phyloP scores from a whole-genome alignment of 345 rosid genomes.

The Syzygium aromaticum region DNA sequence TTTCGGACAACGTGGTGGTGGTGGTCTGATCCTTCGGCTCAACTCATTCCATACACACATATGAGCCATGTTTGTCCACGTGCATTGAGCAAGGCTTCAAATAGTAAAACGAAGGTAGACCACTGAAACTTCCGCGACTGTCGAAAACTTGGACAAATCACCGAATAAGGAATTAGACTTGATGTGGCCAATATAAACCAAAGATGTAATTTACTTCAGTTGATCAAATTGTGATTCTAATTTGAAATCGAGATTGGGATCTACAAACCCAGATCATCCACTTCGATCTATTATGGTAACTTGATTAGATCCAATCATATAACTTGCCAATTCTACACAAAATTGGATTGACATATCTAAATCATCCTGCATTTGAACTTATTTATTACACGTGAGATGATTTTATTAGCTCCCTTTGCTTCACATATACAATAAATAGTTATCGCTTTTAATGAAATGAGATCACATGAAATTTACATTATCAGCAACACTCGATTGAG shows the following conservation, averaged over 20 bases:
- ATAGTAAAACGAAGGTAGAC: not conserved
- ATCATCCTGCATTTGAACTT: not conserved
- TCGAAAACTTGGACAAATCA: not conserved
- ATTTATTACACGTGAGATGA: not conserved
- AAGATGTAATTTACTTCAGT: not conserved
- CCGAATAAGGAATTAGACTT: not conserved
- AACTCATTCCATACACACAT: not conserved
- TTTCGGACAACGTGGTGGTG: not conserved
- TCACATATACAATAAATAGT: not conserved
- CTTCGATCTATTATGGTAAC: not conserved
- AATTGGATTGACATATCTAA: not conserved
- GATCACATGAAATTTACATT: too few species aligned
- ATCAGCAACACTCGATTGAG: rapidly evolving
- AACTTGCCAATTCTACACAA: not conserved
- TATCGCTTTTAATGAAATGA: rapidly evolving
- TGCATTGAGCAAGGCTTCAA: not conserved
- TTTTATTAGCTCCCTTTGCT: not conserved
- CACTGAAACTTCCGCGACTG: not conserved
- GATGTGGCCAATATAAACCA: not conserved
- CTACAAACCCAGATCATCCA: not conserved
- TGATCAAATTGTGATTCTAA: not conserved
- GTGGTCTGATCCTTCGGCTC: not conserved
- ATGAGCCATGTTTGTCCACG: not conserved
- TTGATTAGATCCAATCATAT: not conserved
- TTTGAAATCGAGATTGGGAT: not conserved